Evolutionary conservation across 169 alveolate species (phyloP).

Genomic region (Babesia bovis): DNA sequence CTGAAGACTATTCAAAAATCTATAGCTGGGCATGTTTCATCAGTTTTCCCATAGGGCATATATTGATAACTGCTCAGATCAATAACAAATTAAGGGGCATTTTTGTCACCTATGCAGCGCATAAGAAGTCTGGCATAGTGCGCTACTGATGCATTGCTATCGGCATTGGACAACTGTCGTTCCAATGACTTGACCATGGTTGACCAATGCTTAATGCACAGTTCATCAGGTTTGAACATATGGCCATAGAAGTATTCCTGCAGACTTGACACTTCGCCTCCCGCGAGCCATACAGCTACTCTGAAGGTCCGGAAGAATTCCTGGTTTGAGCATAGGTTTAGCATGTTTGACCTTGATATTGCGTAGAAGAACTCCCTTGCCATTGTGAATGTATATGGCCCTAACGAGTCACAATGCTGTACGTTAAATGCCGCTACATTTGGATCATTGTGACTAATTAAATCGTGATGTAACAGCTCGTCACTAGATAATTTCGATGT

Average conservation of each 20-base stretch:
- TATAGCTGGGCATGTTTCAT: no score
- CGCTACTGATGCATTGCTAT: conserved; percentile 37
- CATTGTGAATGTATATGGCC: conserved; percentile 23
- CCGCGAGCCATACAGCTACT: conserved; percentile 55
- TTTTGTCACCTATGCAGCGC: conserved; percentile 6
- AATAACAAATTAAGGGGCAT: neutral
- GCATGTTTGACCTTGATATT: conserved; percentile 42
- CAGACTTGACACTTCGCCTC: conserved; percentile 46
- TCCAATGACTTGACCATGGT: conserved; percentile 51
- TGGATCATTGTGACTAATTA: conserved; percentile 20
- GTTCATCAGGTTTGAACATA: conserved; percentile 62
- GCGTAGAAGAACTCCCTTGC: conserved; percentile 32
- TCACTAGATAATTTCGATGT: neutral
- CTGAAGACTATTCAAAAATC: no score
- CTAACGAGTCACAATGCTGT: conserved; percentile 6
- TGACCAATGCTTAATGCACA: conserved; percentile 48
- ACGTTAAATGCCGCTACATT: conserved; percentile 22
- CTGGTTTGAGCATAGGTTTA: conserved; percentile 56
- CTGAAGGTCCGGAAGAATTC: conserved; percentile 48
- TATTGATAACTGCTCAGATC: no score
- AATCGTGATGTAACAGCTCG: conserved; percentile 9
- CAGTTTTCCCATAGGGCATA: no score
- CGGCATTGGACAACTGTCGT: conserved; percentile 32
- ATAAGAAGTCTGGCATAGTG: conserved; percentile 41
- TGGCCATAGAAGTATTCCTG: conserved; percentile 65